Conservation (phyloP, 768 basidiomycete species). For the Hebeloma cylindrosporum region DNA sequence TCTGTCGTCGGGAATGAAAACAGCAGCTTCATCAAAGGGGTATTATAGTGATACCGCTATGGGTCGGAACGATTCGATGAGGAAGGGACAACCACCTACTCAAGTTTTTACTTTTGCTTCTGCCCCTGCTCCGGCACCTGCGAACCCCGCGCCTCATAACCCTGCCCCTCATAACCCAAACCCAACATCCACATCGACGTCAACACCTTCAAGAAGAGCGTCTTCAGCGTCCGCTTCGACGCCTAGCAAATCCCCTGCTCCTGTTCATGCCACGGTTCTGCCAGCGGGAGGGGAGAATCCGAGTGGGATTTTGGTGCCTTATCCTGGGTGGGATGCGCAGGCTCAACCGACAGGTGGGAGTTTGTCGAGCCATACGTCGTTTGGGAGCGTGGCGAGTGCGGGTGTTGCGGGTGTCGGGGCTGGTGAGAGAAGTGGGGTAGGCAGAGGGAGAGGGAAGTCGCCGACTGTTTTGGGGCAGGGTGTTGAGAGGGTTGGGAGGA, state of each 20-base stretch:
- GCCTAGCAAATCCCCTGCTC: neutral
- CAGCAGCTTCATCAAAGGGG: constrained; percentile 3
- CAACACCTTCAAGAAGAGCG: constrained; percentile 1
- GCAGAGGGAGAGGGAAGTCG: constrained; percentile 5
- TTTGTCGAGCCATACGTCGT: constrained; percentile 32
- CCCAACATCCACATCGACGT: neutral
- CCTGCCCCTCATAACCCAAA: neutral
- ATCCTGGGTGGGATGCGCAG: constrained; percentile 24
- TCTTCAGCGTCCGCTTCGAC: constrained; percentile 3
- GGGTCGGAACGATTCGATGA: constrained; percentile 22
- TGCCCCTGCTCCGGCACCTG: neutral
- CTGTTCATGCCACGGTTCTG: constrained; percentile 15
- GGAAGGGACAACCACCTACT: constrained; percentile 14
- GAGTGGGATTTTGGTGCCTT: constrained; percentile 21
- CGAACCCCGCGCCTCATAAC: neutral
- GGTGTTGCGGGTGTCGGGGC: constrained; percentile 15
- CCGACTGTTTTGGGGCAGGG: constrained; percentile 22
- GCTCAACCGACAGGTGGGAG: constrained; percentile 11
- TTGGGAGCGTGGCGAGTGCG: constrained; percentile 32
- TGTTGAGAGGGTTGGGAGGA: constrained; percentile 13
- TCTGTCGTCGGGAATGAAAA: neutral
- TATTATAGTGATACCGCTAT: constrained; percentile 19
- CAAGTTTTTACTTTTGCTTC: neutral
- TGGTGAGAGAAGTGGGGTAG: too few relatives aligned
- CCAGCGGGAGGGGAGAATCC: constrained; percentile 21